phyloP scores from a whole-genome alignment of 805 yeast species.

The Saturnispora mendoncae region DNA sequence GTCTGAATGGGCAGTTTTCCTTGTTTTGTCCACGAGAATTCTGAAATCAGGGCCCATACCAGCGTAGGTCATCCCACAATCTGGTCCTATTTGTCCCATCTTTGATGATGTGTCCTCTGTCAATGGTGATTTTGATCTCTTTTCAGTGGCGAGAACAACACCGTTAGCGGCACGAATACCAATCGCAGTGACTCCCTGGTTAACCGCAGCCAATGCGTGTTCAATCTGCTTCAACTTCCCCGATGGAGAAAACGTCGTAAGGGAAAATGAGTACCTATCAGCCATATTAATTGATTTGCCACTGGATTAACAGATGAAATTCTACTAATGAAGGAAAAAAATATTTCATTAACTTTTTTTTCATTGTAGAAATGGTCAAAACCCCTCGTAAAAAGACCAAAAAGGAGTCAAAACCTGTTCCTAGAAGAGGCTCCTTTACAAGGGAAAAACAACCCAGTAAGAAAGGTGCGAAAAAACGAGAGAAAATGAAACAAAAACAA shows the following conservation, averaged over 20 bases:
- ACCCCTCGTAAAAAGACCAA: conserved; percentile 8
- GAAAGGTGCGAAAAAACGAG: neutral
- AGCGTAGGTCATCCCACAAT: conserved; percentile 91
- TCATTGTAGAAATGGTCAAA: neutral
- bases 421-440: conserved; percentile 8
- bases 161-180: conserved; percentile 95
- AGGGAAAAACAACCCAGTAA: neutral
- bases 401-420: neutral
- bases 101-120: conserved; percentile 72
- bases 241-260: conserved; percentile 96
- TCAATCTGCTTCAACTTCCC: conserved; percentile 98
- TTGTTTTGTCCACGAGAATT: conserved; percentile 85
- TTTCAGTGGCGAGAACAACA: conserved; percentile 92
- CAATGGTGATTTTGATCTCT: conserved; percentile 74
- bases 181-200: conserved; percentile 93
- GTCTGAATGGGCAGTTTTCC: conserved; percentile 86
- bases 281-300: conserved; percentile 50
- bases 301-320: neutral
- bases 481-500: conserved; percentile 3
- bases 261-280: conserved; percentile 94
- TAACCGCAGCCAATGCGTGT: conserved; percentile 94
- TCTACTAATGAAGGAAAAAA: no score
- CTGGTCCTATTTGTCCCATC: conserved; percentile 80
- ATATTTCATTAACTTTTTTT: neutral
- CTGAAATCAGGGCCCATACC: conserved; percentile 99